Base-by-base conservation (phyloP, 148 eudicot species). In the Camellia sinensis region DNA sequence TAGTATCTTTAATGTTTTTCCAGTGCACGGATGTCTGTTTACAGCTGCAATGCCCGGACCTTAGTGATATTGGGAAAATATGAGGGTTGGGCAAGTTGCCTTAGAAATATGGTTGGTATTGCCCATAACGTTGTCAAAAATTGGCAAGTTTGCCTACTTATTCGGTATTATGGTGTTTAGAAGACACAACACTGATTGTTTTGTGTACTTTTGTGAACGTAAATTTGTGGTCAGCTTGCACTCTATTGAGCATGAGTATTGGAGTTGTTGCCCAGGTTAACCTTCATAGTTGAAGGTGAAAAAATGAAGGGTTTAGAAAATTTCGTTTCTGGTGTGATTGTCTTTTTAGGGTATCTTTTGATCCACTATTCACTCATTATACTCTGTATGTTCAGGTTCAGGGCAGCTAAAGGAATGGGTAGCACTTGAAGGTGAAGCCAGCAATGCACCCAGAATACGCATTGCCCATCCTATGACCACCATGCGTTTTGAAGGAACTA, bases 391-490 rank as follows among this genome's bases (percentile, higher is more conserved):
- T 80, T 75, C 76, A 91, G 93, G 90, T 46, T 80, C 87, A 50
- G 92, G 84, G 40, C 53, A 84, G 74, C 85, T 92, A 59, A 85
- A 80, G 84, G 98, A 94, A 83, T 97, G 99, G 99, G 83, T 97
- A 44, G 61, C 88, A 37, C 75, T 97, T 81, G 93, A 87, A 81
- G 82, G 86, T 77, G 93, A 89, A 80, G 91, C 83, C 77, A 85
- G 73, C n/a, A 80, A 83, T 56, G 84, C 89, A 68, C 98, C 99
- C 48, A 74, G 80, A 50, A 83, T 97, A 80, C 95, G 98, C 21
- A 66, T 86, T 86, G 84, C 91, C 61, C 91, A 88, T 81, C 91
- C 90, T 66, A 78, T 71, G 71, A 85, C 84, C 78, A 50, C 84
- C 57, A 62, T 82, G 84, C 87, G 82, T 44, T 83, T 79, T 77